Percentiles rank a stretch among this genome's conserved stretches.
Conservation (phyloP, 371 early-diverging fungal species). For the Mucor circinelloides region DNA sequence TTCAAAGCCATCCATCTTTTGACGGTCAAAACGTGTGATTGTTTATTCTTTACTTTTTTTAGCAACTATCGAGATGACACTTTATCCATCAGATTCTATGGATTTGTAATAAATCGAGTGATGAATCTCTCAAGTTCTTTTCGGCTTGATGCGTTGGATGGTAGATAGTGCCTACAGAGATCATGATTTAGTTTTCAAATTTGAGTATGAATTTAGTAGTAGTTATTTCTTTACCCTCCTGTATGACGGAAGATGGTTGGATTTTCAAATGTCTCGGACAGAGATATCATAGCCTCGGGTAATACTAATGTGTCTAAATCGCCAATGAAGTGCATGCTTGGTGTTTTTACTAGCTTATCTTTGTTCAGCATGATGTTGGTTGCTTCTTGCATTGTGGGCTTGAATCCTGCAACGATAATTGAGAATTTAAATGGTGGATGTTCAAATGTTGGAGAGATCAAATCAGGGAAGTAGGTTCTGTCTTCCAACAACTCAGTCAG, state of each 20-base stretch:
- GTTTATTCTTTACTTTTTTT: slow-evolving; percentile 2
- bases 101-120: neutral
- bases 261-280: slow-evolving; percentile 36
- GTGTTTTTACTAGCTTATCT: slow-evolving; percentile 36
- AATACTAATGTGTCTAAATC: slow-evolving; percentile 46
- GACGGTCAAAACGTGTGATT: slow-evolving; percentile 2
- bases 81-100: neutral
- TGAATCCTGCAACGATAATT: slow-evolving; percentile 60
- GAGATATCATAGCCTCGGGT: slow-evolving; percentile 32
- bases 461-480: slow-evolving; percentile 15
- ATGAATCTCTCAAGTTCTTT: slow-evolving; percentile 19
- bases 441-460: slow-evolving; percentile 22
- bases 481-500: slow-evolving; percentile 44
- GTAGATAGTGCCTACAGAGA: slow-evolving; percentile 23
- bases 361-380: slow-evolving; percentile 16
- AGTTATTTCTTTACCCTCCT: slow-evolving; percentile 39
- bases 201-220: neutral
- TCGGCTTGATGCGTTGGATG: slow-evolving; percentile 17
- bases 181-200: neutral
- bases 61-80: neutral
- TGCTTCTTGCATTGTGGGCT: slow-evolving; percentile 36
- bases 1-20: slow-evolving; percentile 17
- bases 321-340: slow-evolving; percentile 67
- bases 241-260: slow-evolving; percentile 33
- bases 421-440: slow-evolving; percentile 55